Base-by-base conservation (phyloP, 768 basidiomycete species). In the Chalciporus pseudorubinellus region DNA sequence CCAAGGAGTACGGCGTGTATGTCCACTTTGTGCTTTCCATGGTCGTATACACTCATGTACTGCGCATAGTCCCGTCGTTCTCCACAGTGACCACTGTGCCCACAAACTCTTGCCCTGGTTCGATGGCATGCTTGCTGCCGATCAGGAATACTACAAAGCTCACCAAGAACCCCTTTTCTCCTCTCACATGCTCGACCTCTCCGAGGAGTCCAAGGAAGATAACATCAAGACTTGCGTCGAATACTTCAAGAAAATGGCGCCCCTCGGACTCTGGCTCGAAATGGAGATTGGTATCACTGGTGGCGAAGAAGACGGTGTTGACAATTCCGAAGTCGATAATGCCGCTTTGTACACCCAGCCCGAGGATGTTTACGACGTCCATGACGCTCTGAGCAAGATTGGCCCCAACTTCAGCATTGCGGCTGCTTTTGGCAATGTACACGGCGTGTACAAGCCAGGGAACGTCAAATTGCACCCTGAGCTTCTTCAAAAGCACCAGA, bases 241-340 rank as follows among this genome's bases (percentile, higher is more conserved):
- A 68, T 99, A 99, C 81, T 95, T 98, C 74, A 80, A 85, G 74
- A 91, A 92, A 67, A 89, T 98, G 93, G 89, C 90, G 3, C 83
- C 87, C 55, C 71, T 98, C 65, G 88, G 90, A 46, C 74, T 92
- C 55, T 99, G 92, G 92, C 92, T 99, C 70, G 97, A 99, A 82
- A 99, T 99, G 97, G 97, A 99, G 75, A 99, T 99, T 70, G 97
- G 97, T 66, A 98, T 99, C 74, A 99, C 97, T 45, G 97, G 97
- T 65, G 97, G 97, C 63, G 97, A 99, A 72, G 97, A 99, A 71
- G 97, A 98, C 66, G 95, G 97, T 68, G 97, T 99, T 44, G 95
- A 99, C 76, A 99, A 99, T 81, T 87, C 92, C 41, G 84, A 78
- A 38, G 93, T 93, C 56, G 97, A 99, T 76, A 99, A 98, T 74